Evolutionary conservation across 208 protist species (phyloP).

Genomic region (Wallacemonas sp.): DNA sequence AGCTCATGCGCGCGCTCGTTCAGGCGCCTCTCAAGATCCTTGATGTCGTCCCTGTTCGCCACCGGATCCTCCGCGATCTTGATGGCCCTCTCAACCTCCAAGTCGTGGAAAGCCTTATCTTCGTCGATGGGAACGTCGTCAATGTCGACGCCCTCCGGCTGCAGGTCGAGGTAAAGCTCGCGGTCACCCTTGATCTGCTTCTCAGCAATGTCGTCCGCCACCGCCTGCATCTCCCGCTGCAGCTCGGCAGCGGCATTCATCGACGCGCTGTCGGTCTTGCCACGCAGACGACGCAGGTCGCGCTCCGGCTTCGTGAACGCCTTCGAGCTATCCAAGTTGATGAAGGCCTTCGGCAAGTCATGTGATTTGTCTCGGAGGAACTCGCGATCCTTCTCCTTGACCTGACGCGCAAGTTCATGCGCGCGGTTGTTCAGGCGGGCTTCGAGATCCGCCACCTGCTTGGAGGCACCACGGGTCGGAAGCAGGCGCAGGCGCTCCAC

Average conservation of each 20-base stretch:
- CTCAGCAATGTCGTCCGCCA: constrained; percentile 41
- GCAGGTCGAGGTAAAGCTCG: constrained; percentile 45
- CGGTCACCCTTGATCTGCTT: constrained; percentile 50
- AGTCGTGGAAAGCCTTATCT: constrained; percentile 38
- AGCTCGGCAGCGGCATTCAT: constrained; percentile 5
- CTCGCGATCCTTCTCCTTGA: constrained; percentile 40
- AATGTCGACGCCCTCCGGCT: constrained; percentile 53
- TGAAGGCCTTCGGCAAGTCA: constrained; percentile 43
- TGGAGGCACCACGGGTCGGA: constrained; percentile 14
- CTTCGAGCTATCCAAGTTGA: constrained; percentile 46
- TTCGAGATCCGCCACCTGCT: constrained; percentile 37
- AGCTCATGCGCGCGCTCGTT: constrained; percentile 53
- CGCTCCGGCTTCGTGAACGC: constrained; percentile 42
- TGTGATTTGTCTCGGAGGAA: constrained; percentile 51
- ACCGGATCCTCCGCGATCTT: constrained; percentile 36
- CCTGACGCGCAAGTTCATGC: constrained; percentile 46
- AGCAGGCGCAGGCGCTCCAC: constrained; percentile 35
- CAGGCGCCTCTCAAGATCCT: constrained; percentile 50
- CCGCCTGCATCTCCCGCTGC: constrained; percentile 29
- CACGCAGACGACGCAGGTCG: constrained; percentile 32
- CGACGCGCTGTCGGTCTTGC: constrained; percentile 18
- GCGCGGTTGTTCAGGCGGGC: constrained; percentile 59
- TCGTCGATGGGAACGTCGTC: constrained; percentile 55
- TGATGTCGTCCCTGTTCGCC: constrained; percentile 13
- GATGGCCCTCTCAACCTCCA: constrained; percentile 68